A percentile compares a stretch with the other conserved stretches of the same genome.
Conservation (phyloP, 1,284 basidiomycete genomes). For the Pseudozyma sp. region DNA sequence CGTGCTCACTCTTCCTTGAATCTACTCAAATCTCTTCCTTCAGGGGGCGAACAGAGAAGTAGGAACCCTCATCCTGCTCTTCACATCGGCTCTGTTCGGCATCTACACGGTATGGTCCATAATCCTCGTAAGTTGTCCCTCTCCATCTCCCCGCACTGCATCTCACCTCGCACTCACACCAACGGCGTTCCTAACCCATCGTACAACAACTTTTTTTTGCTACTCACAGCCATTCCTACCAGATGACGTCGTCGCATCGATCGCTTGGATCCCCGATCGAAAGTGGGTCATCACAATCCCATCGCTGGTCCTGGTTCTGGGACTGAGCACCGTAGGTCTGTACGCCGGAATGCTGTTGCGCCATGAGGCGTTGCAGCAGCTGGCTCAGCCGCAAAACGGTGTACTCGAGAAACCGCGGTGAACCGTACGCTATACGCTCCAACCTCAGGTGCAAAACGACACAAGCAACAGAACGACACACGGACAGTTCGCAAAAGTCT, state of each 20-base stretch:
- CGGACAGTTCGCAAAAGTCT: no score
- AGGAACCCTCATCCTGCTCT: conserved; percentile 27
- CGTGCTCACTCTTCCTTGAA: neutral
- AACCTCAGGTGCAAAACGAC: no score
- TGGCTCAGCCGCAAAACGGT: neutral
- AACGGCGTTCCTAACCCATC: neutral
- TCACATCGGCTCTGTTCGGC: conserved; percentile 15
- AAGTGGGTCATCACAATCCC: conserved; percentile 35
- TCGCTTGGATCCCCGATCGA: conserved; percentile 25
- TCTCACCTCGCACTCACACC: neutral
- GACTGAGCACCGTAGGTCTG: conserved; percentile 33
- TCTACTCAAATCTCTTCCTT: neutral
- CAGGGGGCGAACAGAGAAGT: conserved; percentile 26
- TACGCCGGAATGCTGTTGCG: conserved; percentile 29
- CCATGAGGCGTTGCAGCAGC: conserved; percentile 12
- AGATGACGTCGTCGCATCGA: conserved; percentile 19
- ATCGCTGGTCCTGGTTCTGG: conserved; percentile 26
- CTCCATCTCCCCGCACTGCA: neutral
- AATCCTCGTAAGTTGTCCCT: conserved; percentile 24
- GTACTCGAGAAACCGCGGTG: no score
- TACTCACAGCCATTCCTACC: conserved; percentile 40
- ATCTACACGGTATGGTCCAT: conserved; percentile 37
- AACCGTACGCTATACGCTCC: no score
- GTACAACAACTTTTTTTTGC: neutral
- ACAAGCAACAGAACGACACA: neutral